Conservation (phyloP, 2,329 filamentous ascomycete genomes). For the Hymenoscyphus fructigenus region DNA sequence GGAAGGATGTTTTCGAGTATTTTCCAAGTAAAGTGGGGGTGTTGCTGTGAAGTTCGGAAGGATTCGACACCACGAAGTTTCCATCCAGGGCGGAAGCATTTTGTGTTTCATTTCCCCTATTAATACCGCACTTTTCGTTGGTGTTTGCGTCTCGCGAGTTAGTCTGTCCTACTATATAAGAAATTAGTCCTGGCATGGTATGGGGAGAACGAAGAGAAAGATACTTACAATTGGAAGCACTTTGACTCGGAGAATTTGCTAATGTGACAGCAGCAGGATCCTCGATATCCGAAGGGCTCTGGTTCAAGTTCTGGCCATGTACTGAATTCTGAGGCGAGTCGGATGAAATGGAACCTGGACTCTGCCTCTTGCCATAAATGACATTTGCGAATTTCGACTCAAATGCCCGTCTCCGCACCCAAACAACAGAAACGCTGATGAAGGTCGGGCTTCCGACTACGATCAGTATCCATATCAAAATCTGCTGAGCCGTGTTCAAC, state of each 20-base stretch:
- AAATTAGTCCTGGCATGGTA: neutral
- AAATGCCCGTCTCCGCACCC: slow-evolving; percentile 60
- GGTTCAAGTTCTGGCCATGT: neutral
- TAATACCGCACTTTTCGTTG: neutral
- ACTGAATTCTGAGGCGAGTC: neutral
- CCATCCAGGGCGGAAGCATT: neutral
- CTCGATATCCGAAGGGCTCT: neutral
- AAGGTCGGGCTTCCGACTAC: slow-evolving; percentile 67
- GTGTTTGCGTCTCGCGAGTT: neutral
- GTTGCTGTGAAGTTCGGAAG: slow-evolving; percentile 16
- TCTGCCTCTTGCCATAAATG: neutral
- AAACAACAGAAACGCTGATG: slow-evolving; percentile 63
- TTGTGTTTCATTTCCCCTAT: neutral
- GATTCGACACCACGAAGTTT: neutral
- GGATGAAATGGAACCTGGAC: neutral
- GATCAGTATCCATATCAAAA: slow-evolving; percentile 63
- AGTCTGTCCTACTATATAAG: neutral
- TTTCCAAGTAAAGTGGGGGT: slow-evolving; percentile 18
- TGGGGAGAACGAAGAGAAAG: neutral
- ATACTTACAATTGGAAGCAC: neutral
- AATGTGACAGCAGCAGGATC: neutral
- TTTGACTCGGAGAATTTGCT: neutral
- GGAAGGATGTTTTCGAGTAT: slow-evolving; percentile 1
- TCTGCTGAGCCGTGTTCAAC: slow-evolving; percentile 67
- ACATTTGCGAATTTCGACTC: slow-evolving; percentile 51